Percentiles rank a stretch among this genome's conserved stretches.
phyloP scores from a whole-genome alignment of 257 asterid genomes.

The Plectranthus barbatus region DNA sequence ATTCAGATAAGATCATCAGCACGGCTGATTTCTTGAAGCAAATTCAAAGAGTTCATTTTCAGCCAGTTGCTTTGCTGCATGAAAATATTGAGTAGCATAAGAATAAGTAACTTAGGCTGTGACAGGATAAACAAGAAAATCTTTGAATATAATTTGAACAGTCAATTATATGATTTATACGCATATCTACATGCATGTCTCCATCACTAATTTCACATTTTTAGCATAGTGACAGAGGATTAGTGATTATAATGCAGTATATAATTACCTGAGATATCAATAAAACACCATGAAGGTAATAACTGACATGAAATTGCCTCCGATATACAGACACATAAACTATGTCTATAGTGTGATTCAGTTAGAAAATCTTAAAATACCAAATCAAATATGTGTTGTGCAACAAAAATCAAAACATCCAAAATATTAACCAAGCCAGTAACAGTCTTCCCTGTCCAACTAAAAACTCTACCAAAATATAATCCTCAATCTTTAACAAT shows the following conservation, averaged over 20 bases:
- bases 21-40: background rate
- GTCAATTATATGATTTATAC: no score
- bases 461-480: background rate
- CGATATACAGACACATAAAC: background rate
- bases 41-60: background rate
- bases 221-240: background rate
- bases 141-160: background rate
- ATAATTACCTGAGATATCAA: no score
- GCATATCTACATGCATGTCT: background rate
- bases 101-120: background rate
- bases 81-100: constrained; percentile 5
- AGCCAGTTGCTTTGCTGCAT: constrained; percentile 11
- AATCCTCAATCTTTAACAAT: background rate
- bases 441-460: background rate
- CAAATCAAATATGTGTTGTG: background rate
- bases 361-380: background rate
- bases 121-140: background rate
- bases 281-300: no score
- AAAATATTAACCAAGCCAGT: background rate
- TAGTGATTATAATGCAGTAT: no score
- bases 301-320: no score
- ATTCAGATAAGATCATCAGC: constrained; percentile 2
- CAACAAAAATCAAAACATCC: background rate
- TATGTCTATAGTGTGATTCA: background rate
- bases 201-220: background rate